These are phyloP conservation scores for Jatropha multifida DNA, from an alignment of 441 rosid genomes.

Conservation along the genomic window DNA sequence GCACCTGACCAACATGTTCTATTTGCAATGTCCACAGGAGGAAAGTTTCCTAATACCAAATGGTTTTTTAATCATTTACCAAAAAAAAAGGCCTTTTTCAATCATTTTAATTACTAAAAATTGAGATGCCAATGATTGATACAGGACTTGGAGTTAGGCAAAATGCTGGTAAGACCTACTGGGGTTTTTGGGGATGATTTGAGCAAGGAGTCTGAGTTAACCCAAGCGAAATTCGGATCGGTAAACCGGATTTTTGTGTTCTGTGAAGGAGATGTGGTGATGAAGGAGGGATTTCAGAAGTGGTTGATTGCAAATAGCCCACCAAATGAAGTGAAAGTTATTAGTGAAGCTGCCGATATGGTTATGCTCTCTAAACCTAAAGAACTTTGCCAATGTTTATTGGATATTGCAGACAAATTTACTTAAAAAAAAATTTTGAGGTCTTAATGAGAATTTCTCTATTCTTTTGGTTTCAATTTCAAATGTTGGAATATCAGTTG, in stretches of 20 bases:
- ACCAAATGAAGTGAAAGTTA: constrained; percentile 22
- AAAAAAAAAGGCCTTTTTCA: too few species aligned
- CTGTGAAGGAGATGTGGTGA: constrained; percentile 25
- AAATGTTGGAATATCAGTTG: too few species aligned
- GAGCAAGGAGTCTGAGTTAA: constrained; percentile 16
- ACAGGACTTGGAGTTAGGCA: constrained; percentile 37
- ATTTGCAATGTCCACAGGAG: constrained; percentile 23
- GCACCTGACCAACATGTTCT: constrained; percentile 18
- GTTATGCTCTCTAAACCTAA: constrained; percentile 32
- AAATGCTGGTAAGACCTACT: constrained; percentile 25
- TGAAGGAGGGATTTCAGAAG: constrained; percentile 28
- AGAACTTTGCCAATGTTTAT: constrained; percentile 8
- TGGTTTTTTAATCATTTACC: neutral
- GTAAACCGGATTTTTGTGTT: constrained; percentile 25
- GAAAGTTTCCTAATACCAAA: constrained; percentile 1
- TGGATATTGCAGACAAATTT: constrained; percentile 23
- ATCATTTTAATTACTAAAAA: too few species aligned
- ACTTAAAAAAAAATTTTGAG: too few species aligned
- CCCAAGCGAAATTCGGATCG: constrained; percentile 26
- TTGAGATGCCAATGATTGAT: neutral
- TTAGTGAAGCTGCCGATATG: constrained; percentile 29
- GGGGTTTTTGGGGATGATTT: constrained; percentile 25
- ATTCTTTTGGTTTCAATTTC: too few species aligned
- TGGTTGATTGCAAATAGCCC: constrained; percentile 22
- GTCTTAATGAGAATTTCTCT: too few species aligned